Base-by-base conservation (phyloP, 1,139 yeast species). In the Lodderomyces pseudojiufengensis region DNA sequence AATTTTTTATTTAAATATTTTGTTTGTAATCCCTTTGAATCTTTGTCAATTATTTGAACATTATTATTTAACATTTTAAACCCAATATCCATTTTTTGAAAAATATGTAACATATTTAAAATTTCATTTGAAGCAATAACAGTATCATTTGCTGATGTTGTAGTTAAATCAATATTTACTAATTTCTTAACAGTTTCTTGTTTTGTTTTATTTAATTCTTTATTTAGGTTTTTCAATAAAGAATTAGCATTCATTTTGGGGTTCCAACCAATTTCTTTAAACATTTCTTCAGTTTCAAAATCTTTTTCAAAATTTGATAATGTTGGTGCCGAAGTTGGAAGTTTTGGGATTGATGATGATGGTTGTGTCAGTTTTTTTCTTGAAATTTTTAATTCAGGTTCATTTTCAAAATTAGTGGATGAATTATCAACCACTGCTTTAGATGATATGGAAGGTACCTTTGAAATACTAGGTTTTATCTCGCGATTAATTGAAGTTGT, bases 21-120 rank as follows among this genome's bases (percentile, higher is more conserved):
- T 3, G 88, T 84, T 59, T 90, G 97, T 24, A 88, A 61, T 35
- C 96, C 96, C 48, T 81, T 79, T 2, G 88, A 80, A 51, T 84
- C 85, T 29, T 71, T 67, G 53, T 88, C 96, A 35, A 88, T 81
- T 37, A 73, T 74, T 32, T 75, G 72, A 35, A 88, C 78, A 42
- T 84, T 92, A 6, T 78, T 78, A 3, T 80, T 73, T 35, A 86
- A 47, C 29, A 58, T 50, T 36, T 60, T 63, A 43, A 70, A 65
- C 37, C 61, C 66, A 18, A 66, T 51, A 41, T 69, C 75, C 70
- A 67, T 65, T 36, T 56, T 62, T 42, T 65, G 67, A 52, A 70
- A 70, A 9, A 69, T 56, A 28, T 57, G 60, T 76, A 55, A 80
- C 40, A 90, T 67, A 39, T 76, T 73, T 27, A 80, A 81, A 45